Evolutionary conservation across 768 basidiomycete species (phyloP).

Genomic region (Mycena kentingensis): DNA sequence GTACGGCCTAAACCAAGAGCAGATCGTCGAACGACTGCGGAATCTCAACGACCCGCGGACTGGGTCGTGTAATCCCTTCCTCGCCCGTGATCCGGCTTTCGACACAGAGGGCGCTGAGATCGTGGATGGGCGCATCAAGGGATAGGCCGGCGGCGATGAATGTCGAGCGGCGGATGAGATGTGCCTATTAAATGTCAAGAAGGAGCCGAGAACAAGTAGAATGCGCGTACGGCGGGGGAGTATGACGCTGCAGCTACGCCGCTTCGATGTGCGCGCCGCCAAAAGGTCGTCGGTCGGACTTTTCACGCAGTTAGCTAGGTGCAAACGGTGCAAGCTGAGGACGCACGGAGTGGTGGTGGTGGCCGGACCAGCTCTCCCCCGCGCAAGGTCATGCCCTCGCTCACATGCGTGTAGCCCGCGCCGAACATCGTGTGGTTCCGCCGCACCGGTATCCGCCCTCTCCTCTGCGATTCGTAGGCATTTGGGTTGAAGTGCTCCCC

Average conservation of each 20-base stretch:
- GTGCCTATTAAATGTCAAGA: too few species aligned
- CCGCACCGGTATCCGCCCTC: slow-evolving; percentile 22
- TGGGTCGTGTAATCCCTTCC: slow-evolving; percentile 6
- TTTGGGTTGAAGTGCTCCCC: slow-evolving; percentile 1
- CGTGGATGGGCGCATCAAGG: slow-evolving; percentile 61
- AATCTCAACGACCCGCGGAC: slow-evolving; percentile 16
- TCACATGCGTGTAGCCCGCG: slow-evolving; percentile 16
- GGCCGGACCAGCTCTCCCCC: slow-evolving; percentile 57
- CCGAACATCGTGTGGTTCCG: slow-evolving; percentile 35
- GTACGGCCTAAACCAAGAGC: too few species aligned
- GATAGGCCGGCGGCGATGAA: slow-evolving; percentile 77
- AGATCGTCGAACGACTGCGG: slow-evolving; percentile 22
- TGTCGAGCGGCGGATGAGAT: slow-evolving; percentile 75
- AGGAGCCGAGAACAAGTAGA: too few species aligned
- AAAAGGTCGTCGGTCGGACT: slow-evolving; percentile 85
- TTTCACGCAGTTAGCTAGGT: slow-evolving; percentile 6
- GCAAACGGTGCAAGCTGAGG: not conserved
- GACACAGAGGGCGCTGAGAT: slow-evolving; percentile 63
- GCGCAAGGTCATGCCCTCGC: slow-evolving; percentile 29
- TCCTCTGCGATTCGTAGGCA: slow-evolving; percentile 5
- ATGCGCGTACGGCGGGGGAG: too few species aligned
- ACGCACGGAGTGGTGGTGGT: slow-evolving; percentile 67
- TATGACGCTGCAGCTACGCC: slow-evolving; percentile 72
- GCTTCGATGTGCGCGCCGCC: slow-evolving; percentile 71
- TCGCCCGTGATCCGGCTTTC: slow-evolving; percentile 27